Evolutionary conservation across 768 basidiomycete species (phyloP), one percentile per base, ranked within the genome.

Genomic region (Naganishia randhawae): DNA sequence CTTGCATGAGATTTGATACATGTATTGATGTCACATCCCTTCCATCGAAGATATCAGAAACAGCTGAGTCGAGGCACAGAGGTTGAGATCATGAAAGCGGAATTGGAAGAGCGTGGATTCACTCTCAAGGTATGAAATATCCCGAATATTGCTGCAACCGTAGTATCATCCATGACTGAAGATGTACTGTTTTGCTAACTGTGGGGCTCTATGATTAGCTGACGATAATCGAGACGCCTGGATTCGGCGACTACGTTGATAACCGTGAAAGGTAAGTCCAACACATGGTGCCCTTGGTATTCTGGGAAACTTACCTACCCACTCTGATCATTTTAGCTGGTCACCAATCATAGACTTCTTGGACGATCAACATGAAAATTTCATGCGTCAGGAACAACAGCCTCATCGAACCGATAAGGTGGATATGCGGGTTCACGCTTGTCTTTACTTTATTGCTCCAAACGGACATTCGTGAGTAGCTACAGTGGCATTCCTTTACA

Each of bases 181-280:
- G 19, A 7, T 11, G n/a, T 22, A n/a, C 54, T 55, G 54, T 17
- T 55, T 37, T 55, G 16, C 33, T 8, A 32, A 16, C 42, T 32
- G 31, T 33, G n/a, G n/a, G n/a, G n/a, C n/a, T n/a, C n/a, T n/a
- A n/a, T 22, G 1, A 37, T 33, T 33, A 61, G 78, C 83, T 99
- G 66, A 98, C 93, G n/a, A 95, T 99, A 70, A 96, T 99, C 71
- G 96, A 99, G 80, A 99, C 94, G 32, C 96, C 96, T 66, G 96
- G 96, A 37, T 99, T 97, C 77, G 96, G 96, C 70, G 96, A 99
- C 81, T 98, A 96, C 80, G 94, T 98, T 78, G 97, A 99, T 84
- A 99, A 99, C 80, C 92, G 96, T 74, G 92, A 96, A 77, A 93
- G 93, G 92, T 92, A 71, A 72, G 82, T 72, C 16, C 61, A 6